Evolutionary conservation across 192 early-diverging fungal genomes (phyloP).

Genomic region (Coemansia sp.): DNA sequence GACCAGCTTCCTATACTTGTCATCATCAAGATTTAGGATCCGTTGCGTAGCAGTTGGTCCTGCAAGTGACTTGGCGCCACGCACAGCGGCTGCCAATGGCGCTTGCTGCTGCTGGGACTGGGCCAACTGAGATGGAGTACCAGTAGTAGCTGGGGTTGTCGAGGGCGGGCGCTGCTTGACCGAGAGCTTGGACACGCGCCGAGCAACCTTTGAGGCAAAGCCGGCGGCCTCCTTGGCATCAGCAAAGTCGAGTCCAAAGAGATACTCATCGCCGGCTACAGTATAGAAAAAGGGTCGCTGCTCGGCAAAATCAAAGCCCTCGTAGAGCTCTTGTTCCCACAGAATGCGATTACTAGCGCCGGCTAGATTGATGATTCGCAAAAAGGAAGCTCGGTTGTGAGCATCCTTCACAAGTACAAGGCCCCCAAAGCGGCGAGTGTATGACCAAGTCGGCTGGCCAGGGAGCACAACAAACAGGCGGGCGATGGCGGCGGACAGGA

Average conservation of each 20-base stretch:
- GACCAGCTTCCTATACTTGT: constrained; percentile 69
- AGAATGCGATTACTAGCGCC: constrained; percentile 55
- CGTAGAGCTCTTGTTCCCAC: constrained; percentile 81
- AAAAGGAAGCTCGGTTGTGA: constrained; percentile 63
- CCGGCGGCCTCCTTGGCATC: constrained; percentile 63
- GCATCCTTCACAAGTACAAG: constrained; percentile 65
- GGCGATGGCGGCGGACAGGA: constrained; percentile 72
- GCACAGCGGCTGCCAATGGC: background rate
- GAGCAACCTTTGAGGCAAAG: constrained; percentile 63
- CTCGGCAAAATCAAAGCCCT: constrained; percentile 65
- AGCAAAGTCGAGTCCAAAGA: constrained; percentile 71
- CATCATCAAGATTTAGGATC: constrained; percentile 67
- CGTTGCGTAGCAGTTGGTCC: constrained; percentile 60
- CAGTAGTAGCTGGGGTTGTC: background rate
- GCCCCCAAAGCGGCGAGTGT: constrained; percentile 68
- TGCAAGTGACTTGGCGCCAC: constrained; percentile 1
- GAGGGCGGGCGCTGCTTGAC: constrained; percentile 16
- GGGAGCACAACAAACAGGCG: constrained; percentile 73
- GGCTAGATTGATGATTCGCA: constrained; percentile 68
- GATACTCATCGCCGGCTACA: constrained; percentile 65
- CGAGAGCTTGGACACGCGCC: constrained; percentile 16
- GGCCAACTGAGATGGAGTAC: background rate
- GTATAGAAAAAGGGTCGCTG: constrained; percentile 69
- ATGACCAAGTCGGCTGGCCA: constrained; percentile 64
- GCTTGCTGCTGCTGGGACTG: constrained; percentile 15